Evolutionary conservation across 106 monocot genomes (phyloP).

Genomic region (Acanthochlamys bracteata): DNA sequence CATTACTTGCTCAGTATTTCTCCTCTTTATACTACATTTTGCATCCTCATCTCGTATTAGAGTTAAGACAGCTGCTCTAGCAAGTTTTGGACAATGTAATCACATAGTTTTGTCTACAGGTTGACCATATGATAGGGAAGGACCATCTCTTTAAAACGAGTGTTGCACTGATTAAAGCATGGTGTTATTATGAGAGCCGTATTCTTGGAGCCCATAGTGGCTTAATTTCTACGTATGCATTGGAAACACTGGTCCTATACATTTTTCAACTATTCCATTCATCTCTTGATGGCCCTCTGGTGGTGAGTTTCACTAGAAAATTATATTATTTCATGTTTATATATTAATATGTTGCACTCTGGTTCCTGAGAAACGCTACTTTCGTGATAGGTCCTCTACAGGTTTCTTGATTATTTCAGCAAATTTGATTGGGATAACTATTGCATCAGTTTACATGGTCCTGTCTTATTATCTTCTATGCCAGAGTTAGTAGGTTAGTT

Average conservation of each 20-base stretch:
- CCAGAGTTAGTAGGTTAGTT: slow-evolving; percentile 60
- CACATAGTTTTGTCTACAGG: slow-evolving; percentile 23
- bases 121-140: slow-evolving; percentile 62
- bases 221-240: slow-evolving; percentile 92
- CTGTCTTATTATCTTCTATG: slow-evolving; percentile 53
- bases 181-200: slow-evolving; percentile 98
- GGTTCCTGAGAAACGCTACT: not conserved
- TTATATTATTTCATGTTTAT: no score
- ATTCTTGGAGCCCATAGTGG: slow-evolving; percentile 97
- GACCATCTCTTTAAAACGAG: slow-evolving; percentile 84
- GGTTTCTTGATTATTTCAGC: slow-evolving; percentile 82
- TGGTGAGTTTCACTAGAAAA: slow-evolving; percentile 48
- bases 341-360: not conserved
- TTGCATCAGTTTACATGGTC: slow-evolving; percentile 65
- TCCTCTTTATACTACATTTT: no score
- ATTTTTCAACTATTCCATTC: slow-evolving; percentile 78
- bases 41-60: no score
- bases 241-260: slow-evolving; percentile 81
- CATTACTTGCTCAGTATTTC: not conserved
- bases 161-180: slow-evolving; percentile 86
- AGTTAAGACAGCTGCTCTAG: no score
- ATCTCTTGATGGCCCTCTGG: slow-evolving; percentile 64
- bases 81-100: no score
- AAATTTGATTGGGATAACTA: slow-evolving; percentile 90
- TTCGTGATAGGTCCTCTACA: slow-evolving; percentile 70